Evolutionary conservation across 352 stramenopile species (phyloP).

Genomic region (Globisporangium okanoganense): DNA sequence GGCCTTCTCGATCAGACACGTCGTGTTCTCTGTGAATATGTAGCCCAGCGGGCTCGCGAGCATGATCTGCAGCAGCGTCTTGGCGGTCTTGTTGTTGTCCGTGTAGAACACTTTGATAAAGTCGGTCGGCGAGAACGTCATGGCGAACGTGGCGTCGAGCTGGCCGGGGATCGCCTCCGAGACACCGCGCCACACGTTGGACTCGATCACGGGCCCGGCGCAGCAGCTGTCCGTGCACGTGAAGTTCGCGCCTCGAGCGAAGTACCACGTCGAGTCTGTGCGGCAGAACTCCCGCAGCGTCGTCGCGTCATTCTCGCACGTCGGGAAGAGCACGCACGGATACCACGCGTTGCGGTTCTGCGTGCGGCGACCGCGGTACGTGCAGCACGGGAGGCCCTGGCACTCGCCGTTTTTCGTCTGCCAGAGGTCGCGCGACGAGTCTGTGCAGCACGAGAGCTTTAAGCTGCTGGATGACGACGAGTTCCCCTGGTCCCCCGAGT

Average conservation of each 20-base stretch:
- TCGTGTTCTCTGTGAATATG: constrained; percentile 43
- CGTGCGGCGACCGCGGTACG: constrained; percentile 52
- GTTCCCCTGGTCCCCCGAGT: background rate
- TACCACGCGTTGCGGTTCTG: constrained; percentile 78
- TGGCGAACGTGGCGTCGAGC: constrained; percentile 69
- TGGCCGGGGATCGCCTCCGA: constrained; percentile 60
- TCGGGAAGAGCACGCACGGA: constrained; percentile 76
- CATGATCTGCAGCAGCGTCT: constrained; percentile 73
- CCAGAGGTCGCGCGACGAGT: constrained; percentile 43
- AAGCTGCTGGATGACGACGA: constrained; percentile 20
- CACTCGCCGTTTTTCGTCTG: constrained; percentile 64
- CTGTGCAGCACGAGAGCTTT: constrained; percentile 48
- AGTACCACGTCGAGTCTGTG: constrained; percentile 46
- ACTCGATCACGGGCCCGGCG: constrained; percentile 55
- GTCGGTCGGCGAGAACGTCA: constrained; percentile 68
- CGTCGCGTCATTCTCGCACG: constrained; percentile 61
- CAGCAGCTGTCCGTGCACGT: constrained; percentile 74
- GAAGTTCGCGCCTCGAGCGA: constrained; percentile 48
- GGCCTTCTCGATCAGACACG: constrained; percentile 39
- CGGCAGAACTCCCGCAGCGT: constrained; percentile 60
- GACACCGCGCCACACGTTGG: constrained; percentile 65
- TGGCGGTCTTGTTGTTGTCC: constrained; percentile 15
- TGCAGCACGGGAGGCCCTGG: constrained; percentile 73
- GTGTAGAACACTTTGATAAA: constrained; percentile 68
- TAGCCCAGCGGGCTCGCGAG: constrained; percentile 64